Percentiles rank a stretch among this genome's conserved stretches.
These are phyloP conservation scores for Fraxinus cuspidata DNA, from an alignment of 257 asterid species.

Conservation along the genomic window DNA sequence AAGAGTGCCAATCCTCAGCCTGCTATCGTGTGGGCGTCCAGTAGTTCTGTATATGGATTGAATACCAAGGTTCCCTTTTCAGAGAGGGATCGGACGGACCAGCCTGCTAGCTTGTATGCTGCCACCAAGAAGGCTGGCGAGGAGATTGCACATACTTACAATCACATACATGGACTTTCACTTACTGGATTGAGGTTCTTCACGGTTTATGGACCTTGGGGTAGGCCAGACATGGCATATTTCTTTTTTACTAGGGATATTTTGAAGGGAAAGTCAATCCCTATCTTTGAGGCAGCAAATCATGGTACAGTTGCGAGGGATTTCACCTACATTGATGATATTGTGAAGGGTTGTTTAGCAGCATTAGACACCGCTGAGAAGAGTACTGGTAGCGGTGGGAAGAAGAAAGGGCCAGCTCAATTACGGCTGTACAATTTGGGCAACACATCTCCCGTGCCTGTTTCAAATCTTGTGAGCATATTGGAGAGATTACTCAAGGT, in stretches of 20 bases:
- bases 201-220: constrained; percentile 99
- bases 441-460: constrained; percentile 94
- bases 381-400: constrained; percentile 96
- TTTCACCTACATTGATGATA: constrained; percentile 94
- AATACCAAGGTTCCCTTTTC: constrained; percentile 91
- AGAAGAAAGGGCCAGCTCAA: constrained; percentile 92
- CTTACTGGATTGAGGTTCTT: constrained; percentile 88
- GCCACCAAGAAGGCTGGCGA: constrained; percentile 98
- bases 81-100: constrained; percentile 84
- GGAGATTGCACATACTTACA: constrained; percentile 91
- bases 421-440: constrained; percentile 85
- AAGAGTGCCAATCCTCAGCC: constrained; percentile 90
- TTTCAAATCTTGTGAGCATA: constrained; percentile 85
- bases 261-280: constrained; percentile 82
- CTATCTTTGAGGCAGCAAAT: constrained; percentile 80
- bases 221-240: constrained; percentile 98
- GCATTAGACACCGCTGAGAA: constrained; percentile 91
- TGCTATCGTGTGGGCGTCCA: constrained; percentile 94
- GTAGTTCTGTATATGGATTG: constrained; percentile 96
- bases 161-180: constrained; percentile 89
- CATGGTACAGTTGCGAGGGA: constrained; percentile 95
- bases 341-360: constrained; percentile 92
- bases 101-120: constrained; percentile 94
- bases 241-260: constrained; percentile 90
- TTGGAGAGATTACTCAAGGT: constrained; percentile 84